phyloP scores from a whole-genome alignment of 2,329 filamentous ascomycete species.

The Pseudocercospora eumusae region DNA sequence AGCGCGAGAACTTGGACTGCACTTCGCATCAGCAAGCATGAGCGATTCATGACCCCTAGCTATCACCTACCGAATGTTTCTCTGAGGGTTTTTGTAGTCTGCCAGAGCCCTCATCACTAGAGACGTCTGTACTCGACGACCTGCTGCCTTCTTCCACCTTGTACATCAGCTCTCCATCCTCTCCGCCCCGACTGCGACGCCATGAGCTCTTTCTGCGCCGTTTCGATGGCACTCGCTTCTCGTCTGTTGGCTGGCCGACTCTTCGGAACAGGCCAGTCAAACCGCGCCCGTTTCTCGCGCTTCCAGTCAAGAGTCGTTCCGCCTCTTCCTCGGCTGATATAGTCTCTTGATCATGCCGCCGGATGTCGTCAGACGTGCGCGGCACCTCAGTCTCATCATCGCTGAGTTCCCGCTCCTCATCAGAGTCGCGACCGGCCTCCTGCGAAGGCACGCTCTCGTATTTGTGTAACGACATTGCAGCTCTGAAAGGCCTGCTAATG shows the following conservation, averaged over 20 bases:
- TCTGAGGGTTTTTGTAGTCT: conserved; percentile 53
- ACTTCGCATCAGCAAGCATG: conserved; percentile 39
- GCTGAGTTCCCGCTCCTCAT: conserved; percentile 6
- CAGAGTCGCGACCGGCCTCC: conserved; percentile 8
- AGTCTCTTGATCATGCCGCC: conserved; percentile 43
- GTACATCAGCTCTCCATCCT: conserved; percentile 73
- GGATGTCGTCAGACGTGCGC: conserved; percentile 34
- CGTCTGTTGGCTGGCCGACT: conserved; percentile 22
- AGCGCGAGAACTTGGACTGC: conserved; percentile 41
- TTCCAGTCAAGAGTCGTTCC: conserved; percentile 45
- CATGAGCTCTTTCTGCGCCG: conserved; percentile 40
- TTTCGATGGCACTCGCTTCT: conserved; percentile 15
- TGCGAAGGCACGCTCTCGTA: neutral
- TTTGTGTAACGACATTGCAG: neutral
- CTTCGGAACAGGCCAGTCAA: conserved; percentile 34
- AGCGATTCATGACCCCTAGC: neutral
- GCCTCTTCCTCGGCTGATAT: conserved; percentile 51
- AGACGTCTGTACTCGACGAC: conserved; percentile 33
- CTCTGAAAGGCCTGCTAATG: neutral
- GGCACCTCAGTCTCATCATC: conserved; percentile 8
- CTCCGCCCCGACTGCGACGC: conserved; percentile 61
- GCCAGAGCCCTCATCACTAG: conserved; percentile 52
- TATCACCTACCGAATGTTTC: conserved; percentile 36
- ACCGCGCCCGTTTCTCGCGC: conserved; percentile 23
- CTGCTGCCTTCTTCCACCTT: conserved; percentile 80